These are phyloP conservation scores for Monosporascus sp. DNA, from an alignment of 2,329 filamentous ascomycete genomes.

Conservation along the genomic window DNA sequence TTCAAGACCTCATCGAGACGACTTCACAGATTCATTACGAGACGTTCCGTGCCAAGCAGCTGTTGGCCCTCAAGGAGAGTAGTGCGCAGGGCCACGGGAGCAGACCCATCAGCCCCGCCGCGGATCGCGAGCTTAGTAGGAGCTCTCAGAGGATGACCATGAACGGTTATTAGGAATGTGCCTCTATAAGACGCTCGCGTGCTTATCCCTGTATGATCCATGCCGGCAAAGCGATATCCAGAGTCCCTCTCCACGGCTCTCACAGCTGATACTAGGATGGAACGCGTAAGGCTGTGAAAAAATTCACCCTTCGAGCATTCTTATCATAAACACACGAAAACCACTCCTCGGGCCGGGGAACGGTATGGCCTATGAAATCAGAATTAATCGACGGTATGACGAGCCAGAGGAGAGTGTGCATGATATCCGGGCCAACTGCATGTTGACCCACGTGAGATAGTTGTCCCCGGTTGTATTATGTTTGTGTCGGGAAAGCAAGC, in stretches of 20 bases:
- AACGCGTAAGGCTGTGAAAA: background rate
- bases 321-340: background rate
- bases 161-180: conserved; percentile 83
- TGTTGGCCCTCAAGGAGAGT: conserved; percentile 96
- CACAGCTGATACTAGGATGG: conserved; percentile 7
- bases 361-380: background rate
- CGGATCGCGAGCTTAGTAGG: conserved; percentile 92
- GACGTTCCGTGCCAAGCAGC: conserved; percentile 98
- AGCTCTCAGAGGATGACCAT: conserved; percentile 96
- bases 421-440: conserved; percentile 16
- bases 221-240: background rate
- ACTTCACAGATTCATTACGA: conserved; percentile 99
- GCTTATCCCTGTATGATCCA: background rate
- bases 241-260: conserved; percentile 16
- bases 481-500: conserved; percentile 33
- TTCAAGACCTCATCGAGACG: conserved; percentile 98
- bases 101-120: conserved; percentile 90
- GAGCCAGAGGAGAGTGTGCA: conserved; percentile 16
- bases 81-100: conserved; percentile 78
- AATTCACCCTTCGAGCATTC: background rate
- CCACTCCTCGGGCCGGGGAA: background rate
- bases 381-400: conserved; percentile 6
- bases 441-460: conserved; percentile 17
- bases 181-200: background rate
- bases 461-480: conserved; percentile 29